phyloP scores from a whole-genome alignment of 331 rosid species.

The Quercus phellos region DNA sequence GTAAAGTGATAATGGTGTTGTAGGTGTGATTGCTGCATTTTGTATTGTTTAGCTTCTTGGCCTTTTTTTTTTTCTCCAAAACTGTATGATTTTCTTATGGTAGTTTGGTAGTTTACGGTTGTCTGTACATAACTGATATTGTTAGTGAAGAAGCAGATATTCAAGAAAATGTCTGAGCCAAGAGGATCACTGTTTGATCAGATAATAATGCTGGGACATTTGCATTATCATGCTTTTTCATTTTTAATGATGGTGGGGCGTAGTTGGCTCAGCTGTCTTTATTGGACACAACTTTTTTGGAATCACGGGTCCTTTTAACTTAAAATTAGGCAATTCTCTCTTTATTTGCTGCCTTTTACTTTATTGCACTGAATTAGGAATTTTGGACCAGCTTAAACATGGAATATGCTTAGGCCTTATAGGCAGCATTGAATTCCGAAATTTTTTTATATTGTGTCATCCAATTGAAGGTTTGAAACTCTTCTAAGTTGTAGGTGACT shows the following conservation, averaged over 20 bases:
- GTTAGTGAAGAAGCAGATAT: conserved; percentile 14
- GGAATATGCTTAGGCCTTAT: background rate
- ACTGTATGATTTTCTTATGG: background rate
- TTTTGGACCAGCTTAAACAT: background rate
- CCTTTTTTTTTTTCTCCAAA: background rate
- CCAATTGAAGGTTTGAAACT: background rate
- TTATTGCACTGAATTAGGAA: background rate
- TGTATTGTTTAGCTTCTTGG: background rate
- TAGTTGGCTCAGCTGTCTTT: conserved; percentile 13
- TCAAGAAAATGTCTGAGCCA: background rate
- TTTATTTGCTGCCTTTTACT: background rate
- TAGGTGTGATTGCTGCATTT: background rate
- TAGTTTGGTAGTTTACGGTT: background rate
- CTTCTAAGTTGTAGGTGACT: background rate
- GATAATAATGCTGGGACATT: conserved; percentile 14
- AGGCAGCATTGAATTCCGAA: too few relatives aligned
- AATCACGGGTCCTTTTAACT: conserved; percentile 17
- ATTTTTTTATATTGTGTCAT: background rate
- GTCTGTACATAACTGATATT: conserved; percentile 5
- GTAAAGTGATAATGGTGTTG: background rate
- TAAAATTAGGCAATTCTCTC: conserved; percentile 9
- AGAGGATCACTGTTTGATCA: background rate
- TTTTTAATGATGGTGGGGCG: conserved; percentile 30
- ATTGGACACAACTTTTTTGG: conserved; percentile 14
- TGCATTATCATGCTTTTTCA: conserved; percentile 29